Conservation (phyloP, 192 early-diverging fungal genomes). For the Coemansia sp. region DNA sequence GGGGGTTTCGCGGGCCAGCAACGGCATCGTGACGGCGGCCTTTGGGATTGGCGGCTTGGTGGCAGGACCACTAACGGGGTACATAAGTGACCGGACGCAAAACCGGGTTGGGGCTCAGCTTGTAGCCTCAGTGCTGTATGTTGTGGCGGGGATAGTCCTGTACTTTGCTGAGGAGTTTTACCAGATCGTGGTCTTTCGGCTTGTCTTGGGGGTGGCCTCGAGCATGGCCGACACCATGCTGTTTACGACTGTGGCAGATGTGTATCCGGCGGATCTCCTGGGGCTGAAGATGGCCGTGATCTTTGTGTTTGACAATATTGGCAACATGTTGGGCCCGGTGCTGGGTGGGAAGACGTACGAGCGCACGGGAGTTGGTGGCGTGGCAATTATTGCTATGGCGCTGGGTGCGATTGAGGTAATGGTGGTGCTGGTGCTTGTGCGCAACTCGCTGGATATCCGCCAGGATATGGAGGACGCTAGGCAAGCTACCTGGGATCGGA, state of each 20-base stretch:
- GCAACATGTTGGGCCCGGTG: constrained; percentile 43
- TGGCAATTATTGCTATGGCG: constrained; percentile 31
- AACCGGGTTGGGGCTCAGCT: constrained; percentile 28
- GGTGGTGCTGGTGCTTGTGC: constrained; percentile 30
- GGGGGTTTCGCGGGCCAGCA: constrained; percentile 30
- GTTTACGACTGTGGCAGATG: constrained; percentile 44
- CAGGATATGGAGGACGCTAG: background rate
- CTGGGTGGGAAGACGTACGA: constrained; percentile 40
- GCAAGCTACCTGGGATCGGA: background rate
- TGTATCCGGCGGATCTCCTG: constrained; percentile 39
- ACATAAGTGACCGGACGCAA: constrained; percentile 40
- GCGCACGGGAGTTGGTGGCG: constrained; percentile 37
- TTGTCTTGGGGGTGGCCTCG: constrained; percentile 33
- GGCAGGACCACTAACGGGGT: constrained; percentile 24
- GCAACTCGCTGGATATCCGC: constrained; percentile 41
- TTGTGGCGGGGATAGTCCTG: constrained; percentile 26
- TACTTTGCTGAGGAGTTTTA: constrained; percentile 29
- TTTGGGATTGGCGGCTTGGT: constrained; percentile 42
- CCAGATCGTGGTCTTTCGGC: constrained; percentile 31
- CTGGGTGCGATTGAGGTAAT: constrained; percentile 23
- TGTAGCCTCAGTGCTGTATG: constrained; percentile 19
- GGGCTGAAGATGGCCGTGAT: constrained; percentile 39
- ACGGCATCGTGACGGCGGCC: constrained; percentile 36
- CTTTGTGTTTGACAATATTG: constrained; percentile 45
- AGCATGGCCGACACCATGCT: constrained; percentile 45